Evolutionary conservation across 495 filamentous ascomycete genomes (phyloP), one percentile per base, ranked within the genome.

Genomic region (Cercophora scortea): DNA sequence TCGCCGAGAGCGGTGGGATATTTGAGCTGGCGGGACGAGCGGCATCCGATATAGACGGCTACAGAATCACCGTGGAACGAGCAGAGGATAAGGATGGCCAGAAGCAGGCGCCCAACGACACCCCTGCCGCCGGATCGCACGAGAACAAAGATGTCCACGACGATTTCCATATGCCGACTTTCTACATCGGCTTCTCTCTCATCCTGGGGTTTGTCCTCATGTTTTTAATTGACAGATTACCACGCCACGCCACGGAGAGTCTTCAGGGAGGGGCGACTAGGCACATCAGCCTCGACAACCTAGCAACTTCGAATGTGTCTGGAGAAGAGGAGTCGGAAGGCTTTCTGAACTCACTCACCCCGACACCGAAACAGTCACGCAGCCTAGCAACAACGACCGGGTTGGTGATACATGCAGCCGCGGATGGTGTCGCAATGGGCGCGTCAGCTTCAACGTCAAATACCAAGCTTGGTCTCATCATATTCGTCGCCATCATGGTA

Each of bases 401-500:
- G 1, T 74, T 98, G 32, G 87, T 96, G n/a, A 97, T 98, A 53
- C 93, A 98, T 59, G 89, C 94, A 1, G 86, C 87, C 8, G 93
- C 93, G n/a, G 93, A 98, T 56, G 93, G 93, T 4, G 95, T 98
- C 45, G 93, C 93, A 0, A 82, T 98, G 59, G 93, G 93, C 4
- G 93, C 93, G 18, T 93, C 89, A 0, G 80, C 83, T 9, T 85
- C 82, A 16, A 76, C 76, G n/a, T 77, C 84, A 15, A 81, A 86
- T 55, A 79, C 79, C 40, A 86, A 84, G 13, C 71, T 97, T 7
- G 86, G 74, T 34, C 81, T 96, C 39, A 88, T 98, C 57, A 88
- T 98, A 42, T 98, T 98, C 61, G 61, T 96, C 17, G 93, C 93
- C 6, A 94, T 98, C 52, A 91, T 98, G 87, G 78, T 97, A 2